Conservation (phyloP, 257 asterid species). For the Rubia yunnanensis region DNA sequence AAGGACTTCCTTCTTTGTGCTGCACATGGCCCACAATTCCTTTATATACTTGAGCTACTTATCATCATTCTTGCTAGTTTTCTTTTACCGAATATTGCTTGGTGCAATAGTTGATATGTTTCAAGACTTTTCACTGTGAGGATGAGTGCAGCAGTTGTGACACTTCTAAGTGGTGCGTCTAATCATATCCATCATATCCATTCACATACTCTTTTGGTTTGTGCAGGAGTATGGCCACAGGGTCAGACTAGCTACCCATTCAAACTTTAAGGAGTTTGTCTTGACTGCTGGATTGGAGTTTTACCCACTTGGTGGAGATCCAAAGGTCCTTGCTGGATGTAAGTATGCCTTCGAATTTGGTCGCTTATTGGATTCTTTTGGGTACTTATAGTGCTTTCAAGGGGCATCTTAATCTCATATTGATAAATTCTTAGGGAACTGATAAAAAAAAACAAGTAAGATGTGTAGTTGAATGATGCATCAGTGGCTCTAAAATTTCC, state of each 20-base stretch:
- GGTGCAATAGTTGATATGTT: neutral
- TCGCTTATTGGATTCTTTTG: neutral
- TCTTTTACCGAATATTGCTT: neutral
- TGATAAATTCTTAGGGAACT: neutral
- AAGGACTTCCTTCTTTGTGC: neutral
- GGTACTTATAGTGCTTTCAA: neutral
- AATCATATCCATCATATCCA: neutral
- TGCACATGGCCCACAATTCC: neutral
- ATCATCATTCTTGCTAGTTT: neutral
- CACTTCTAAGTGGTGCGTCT: neutral
- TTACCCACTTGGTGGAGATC: slow-evolving; percentile 88
- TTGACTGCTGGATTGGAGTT: slow-evolving; percentile 76
- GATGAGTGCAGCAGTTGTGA: slow-evolving; percentile 1
- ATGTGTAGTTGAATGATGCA: neutral
- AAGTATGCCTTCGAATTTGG: slow-evolving; percentile 19
- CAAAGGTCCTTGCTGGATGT: slow-evolving; percentile 90
- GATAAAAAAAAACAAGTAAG: neutral
- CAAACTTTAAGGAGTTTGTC: slow-evolving; percentile 76
- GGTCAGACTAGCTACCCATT: slow-evolving; percentile 78
- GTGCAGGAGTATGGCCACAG: slow-evolving; percentile 80
- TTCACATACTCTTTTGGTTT: slow-evolving; percentile 5
- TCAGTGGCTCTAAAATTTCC: neutral
- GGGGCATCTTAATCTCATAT: neutral
- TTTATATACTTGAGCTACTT: neutral
- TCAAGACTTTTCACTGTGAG: neutral